Evolutionary conservation across 2,329 filamentous ascomycete species (phyloP), one percentile per base, ranked within the genome.

Genomic region (Rugonectria rugulosa): DNA sequence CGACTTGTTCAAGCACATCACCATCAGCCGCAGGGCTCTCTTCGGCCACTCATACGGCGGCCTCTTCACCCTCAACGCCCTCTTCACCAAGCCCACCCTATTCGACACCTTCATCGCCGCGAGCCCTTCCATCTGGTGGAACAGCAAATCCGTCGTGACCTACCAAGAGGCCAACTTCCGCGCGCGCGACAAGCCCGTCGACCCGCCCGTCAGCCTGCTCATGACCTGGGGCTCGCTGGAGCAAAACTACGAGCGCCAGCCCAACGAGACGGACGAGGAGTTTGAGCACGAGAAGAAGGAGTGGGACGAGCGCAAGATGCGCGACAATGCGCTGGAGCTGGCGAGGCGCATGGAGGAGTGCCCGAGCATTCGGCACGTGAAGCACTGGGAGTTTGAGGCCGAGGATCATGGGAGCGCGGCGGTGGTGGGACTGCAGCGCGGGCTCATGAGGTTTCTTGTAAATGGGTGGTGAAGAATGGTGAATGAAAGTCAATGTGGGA

Each of bases 31-130:
- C n/a, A 77, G 77, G 32, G 79, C 75, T 0, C 67, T 82, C 1
- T 81, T 75, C 23, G 80, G 79, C 0, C 79, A 82, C 52, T 82
- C 79, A 0, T 80, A 78, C 34, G 79, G 78, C 2, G 80, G 79
- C 0, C 63, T 82, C 0, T 81, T 82, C 37, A 65, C 72, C 3
- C 68, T 82, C 0, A 77, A 81, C 49, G 68, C 75, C 0, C 68
- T 81, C 0, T 76, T 78, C 53, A 76, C 71, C 0, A 66, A 68
- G 4, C 74, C 77, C 0, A 61, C 63, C 2, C 64, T 71, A 2
- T 82, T 81, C 51, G 72, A 80, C 37, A 73, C 70, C 1, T 80
- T 75, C 47, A 71, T 81, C 12, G 74, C 74, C 2, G 76, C 76
- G 1, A 81, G 79, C 24, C 79, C 78, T 0, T 76, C 75, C 0